phyloP scores from a whole-genome alignment of 306 rosid species.

The Geum urbanum region DNA sequence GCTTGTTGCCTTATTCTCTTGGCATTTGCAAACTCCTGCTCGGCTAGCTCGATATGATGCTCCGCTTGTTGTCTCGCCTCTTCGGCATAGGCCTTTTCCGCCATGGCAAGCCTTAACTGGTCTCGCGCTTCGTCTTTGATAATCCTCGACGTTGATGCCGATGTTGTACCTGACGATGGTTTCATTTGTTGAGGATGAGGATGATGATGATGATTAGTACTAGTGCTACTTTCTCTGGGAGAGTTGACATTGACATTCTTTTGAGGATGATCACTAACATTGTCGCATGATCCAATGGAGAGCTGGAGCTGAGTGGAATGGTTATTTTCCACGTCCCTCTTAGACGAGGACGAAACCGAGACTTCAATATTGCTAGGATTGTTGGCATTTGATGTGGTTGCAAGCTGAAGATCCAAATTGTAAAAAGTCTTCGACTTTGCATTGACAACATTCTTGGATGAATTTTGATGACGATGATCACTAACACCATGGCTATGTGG shows the following conservation, averaged over 20 bases:
- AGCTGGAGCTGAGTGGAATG: constrained; percentile 74
- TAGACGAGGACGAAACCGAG: constrained; percentile 41
- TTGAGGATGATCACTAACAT: constrained; percentile 27
- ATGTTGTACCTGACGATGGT: constrained; percentile 7
- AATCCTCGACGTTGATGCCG: constrained; percentile 29
- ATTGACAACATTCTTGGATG: constrained; percentile 9
- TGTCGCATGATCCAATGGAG: constrained; percentile 76
- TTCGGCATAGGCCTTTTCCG: constrained; percentile 71
- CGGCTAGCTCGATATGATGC: constrained; percentile 72
- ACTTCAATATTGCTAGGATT: constrained; percentile 25
- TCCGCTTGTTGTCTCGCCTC: constrained; percentile 81
- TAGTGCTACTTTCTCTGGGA: constrained; percentile 46
- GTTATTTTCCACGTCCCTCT: constrained; percentile 32
- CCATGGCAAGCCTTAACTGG: constrained; percentile 68
- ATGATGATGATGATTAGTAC: constrained; percentile 18
- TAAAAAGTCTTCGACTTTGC: constrained; percentile 30
- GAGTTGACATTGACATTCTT: constrained; percentile 25
- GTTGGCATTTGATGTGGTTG: constrained; percentile 37
- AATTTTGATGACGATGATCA: constrained; percentile 18
- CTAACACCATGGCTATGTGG: constrained; percentile 14
- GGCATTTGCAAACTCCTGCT: constrained; percentile 75
- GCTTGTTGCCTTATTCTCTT: constrained; percentile 85
- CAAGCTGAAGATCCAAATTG: constrained; percentile 89
- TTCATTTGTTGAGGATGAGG: no score
- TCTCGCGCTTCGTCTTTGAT: constrained; percentile 56